phyloP scores from a whole-genome alignment of 73 alveolate genomes.

The Diophrys sp. region DNA sequence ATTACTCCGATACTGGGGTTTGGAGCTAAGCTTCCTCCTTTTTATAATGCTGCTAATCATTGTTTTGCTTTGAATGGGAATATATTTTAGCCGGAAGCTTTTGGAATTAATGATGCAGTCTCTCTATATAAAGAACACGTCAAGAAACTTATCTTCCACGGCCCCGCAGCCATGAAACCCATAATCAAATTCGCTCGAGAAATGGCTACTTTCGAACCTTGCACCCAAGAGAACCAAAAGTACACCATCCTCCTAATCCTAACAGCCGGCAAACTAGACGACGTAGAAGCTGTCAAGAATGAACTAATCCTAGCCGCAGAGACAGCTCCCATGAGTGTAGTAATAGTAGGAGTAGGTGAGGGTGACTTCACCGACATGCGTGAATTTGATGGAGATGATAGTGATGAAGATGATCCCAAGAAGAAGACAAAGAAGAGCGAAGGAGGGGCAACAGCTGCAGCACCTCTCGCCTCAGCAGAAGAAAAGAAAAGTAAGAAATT shows the following conservation, averaged over 20 bases:
- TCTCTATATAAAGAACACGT: slow-evolving; percentile 77
- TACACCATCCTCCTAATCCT: slow-evolving; percentile 69
- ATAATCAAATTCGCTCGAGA: slow-evolving; percentile 39
- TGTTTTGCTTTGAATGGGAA: slow-evolving; percentile 82
- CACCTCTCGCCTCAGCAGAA: slow-evolving; percentile 15
- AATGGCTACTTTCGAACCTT: slow-evolving; percentile 33
- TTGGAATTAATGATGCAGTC: slow-evolving; percentile 64
- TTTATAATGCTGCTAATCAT: slow-evolving; percentile 50
- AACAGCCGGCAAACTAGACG: slow-evolving; percentile 95
- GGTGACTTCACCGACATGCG: slow-evolving; percentile 89
- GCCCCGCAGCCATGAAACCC: slow-evolving; percentile 87
- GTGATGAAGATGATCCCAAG: slow-evolving; percentile 79
- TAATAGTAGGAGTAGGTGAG: slow-evolving; percentile 95
- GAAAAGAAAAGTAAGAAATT: slow-evolving; percentile 6
- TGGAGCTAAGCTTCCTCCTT: slow-evolving; percentile 83
- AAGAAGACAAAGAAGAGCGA: slow-evolving; percentile 32
- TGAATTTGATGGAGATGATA: slow-evolving; percentile 87
- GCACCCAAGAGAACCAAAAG: not conserved
- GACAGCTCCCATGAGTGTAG: slow-evolving; percentile 82
- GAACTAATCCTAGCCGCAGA: slow-evolving; percentile 88
- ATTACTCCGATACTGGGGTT: slow-evolving; percentile 89
- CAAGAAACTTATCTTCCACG: slow-evolving; percentile 64
- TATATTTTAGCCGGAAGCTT: slow-evolving; percentile 68
- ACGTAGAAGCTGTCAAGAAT: slow-evolving; percentile 82
- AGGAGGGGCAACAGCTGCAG: slow-evolving; percentile 23